phyloP scores from a whole-genome alignment of 176 grass and related monocot genomes.

The Themeda triandra region DNA sequence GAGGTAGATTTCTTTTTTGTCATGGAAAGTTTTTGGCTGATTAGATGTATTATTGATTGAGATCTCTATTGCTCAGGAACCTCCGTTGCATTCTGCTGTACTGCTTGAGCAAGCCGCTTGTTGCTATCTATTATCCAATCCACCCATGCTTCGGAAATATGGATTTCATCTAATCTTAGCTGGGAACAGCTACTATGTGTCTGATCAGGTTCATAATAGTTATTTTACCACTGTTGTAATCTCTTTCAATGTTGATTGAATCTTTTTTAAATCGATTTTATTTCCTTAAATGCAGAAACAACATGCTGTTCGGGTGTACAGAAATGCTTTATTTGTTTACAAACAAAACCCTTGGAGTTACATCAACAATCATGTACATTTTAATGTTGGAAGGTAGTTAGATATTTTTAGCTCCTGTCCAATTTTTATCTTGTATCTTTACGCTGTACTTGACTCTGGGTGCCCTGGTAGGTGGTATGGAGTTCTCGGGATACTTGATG shows the following conservation, averaged over 20 bases:
- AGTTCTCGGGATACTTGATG: constrained; percentile 85
- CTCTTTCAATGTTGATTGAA: constrained; percentile 5
- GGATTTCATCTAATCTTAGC: constrained; percentile 98
- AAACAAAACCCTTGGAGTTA: constrained; percentile 94
- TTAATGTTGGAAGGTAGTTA: constrained; percentile 92
- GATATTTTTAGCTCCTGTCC: constrained; percentile 18
- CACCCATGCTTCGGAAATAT: constrained; percentile 90
- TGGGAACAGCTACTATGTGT: constrained; percentile 79
- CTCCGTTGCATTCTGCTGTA: constrained; percentile 87
- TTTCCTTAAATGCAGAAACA: constrained; percentile 66
- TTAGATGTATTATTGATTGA: constrained; percentile 31
- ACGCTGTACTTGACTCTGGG: constrained; percentile 18
- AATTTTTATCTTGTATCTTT: constrained; percentile 29
- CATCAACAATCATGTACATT: constrained; percentile 98
- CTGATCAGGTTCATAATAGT: constrained; percentile 76
- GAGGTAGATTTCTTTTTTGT: constrained; percentile 54
- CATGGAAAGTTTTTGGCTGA: not conserved
- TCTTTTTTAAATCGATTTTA: constrained; percentile 11
- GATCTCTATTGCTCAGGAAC: constrained; percentile 57
- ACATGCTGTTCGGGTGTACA: constrained; percentile 87
- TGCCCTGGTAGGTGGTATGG: constrained; percentile 82
- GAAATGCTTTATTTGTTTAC: constrained; percentile 92
- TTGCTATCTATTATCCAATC: constrained; percentile 81
- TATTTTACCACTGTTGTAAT: not conserved
- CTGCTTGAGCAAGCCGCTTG: constrained; percentile 94